These are phyloP conservation scores for Chenopodium quinoa DNA, from an alignment of 148 eudicot genomes.

Conservation along the genomic window DNA sequence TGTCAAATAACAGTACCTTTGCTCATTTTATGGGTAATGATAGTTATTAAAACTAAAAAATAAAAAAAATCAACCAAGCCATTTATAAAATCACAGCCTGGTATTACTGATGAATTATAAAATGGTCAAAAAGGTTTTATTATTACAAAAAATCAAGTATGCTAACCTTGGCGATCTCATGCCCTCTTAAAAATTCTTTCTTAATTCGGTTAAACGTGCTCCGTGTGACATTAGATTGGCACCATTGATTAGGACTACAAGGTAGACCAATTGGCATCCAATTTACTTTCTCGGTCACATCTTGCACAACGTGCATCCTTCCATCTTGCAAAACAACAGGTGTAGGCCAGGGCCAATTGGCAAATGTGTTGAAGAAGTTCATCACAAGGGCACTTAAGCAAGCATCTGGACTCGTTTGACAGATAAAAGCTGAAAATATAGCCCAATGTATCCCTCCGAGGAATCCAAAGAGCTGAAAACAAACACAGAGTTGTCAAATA, in stretches of 20 bases:
- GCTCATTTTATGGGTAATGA: not conserved
- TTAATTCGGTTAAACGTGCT: conserved; percentile 49
- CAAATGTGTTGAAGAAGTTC: conserved; percentile 45
- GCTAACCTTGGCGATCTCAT: conserved; percentile 37
- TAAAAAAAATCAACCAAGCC: conserved; percentile 2
- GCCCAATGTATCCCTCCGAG: conserved; percentile 64
- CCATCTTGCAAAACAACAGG: conserved; percentile 48
- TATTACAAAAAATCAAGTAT: too few relatives aligned
- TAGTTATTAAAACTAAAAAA: not conserved
- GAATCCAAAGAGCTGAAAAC: conserved; percentile 46
- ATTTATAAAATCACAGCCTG: too few relatives aligned
- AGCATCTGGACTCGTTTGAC: conserved; percentile 47
- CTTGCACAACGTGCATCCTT: conserved; percentile 4
- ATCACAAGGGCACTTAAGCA: conserved; percentile 36
- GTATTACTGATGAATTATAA: too few relatives aligned
- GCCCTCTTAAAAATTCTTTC: conserved; percentile 45
- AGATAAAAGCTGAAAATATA: conserved; percentile 48
- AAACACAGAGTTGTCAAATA: not conserved
- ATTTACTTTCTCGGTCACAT: conserved; percentile 17
- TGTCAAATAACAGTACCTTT: not conserved
- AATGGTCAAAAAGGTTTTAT: too few relatives aligned
- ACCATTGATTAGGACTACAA: conserved; percentile 39
- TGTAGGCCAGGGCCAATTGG: conserved; percentile 57
- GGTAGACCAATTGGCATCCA: conserved; percentile 58
- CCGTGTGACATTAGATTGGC: conserved; percentile 50